Conservation (phyloP, 148 eudicot genomes). For the Cornus suecica region DNA sequence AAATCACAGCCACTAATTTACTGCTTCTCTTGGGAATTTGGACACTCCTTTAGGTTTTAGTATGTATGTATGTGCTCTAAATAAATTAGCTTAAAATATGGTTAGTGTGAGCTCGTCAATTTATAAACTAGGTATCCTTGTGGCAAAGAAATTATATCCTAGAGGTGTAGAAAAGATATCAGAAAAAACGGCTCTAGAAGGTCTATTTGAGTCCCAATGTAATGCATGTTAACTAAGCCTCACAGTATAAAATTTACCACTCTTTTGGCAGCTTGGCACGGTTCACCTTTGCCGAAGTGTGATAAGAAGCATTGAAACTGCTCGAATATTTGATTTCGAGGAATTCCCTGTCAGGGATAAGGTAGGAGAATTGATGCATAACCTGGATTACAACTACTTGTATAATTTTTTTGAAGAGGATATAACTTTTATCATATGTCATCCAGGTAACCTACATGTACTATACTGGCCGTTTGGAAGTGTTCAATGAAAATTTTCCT, state of each 20-base stretch:
- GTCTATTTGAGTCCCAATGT: background rate
- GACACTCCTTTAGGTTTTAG: background rate
- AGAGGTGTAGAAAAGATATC: background rate
- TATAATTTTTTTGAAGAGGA: background rate
- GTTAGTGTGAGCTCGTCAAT: background rate
- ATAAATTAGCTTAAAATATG: background rate
- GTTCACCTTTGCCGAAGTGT: slow-evolving; percentile 98
- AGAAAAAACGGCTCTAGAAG: background rate
- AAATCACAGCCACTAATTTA: background rate
- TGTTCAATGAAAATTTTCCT: slow-evolving; percentile 89
- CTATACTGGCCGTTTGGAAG: slow-evolving; percentile 97
- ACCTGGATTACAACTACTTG: background rate
- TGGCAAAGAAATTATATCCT: background rate
- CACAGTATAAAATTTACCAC: slow-evolving; percentile 3
- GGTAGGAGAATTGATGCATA: slow-evolving; percentile 32
- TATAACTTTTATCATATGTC: slow-evolving; percentile 5
- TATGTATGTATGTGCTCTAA: background rate
- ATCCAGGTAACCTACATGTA: slow-evolving; percentile 93
- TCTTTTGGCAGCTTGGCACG: slow-evolving; percentile 70
- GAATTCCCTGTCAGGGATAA: slow-evolving; percentile 95
- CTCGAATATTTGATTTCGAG: slow-evolving; percentile 96
- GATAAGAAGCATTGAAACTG: slow-evolving; percentile 98
- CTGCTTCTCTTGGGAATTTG: background rate
- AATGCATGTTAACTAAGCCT: background rate
- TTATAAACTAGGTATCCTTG: background rate